phyloP scores from a whole-genome alignment of 2,329 filamentous ascomycete species.

The Clarireedia homoeocarpa region DNA sequence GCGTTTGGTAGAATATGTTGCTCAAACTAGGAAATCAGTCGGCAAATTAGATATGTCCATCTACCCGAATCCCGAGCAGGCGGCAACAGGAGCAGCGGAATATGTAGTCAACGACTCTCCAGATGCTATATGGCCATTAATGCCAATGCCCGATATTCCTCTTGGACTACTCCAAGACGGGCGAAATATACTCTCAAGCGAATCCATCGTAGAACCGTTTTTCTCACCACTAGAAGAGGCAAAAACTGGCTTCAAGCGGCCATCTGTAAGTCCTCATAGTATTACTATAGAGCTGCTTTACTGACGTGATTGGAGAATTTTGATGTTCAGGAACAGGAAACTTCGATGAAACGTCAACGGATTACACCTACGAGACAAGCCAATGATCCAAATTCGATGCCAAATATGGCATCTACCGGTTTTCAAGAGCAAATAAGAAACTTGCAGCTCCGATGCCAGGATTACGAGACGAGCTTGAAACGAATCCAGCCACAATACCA shows the following conservation, averaged over 20 bases:
- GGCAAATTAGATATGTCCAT: conserved; percentile 12
- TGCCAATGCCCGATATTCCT: conserved; percentile 20
- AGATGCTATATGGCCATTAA: conserved; percentile 18
- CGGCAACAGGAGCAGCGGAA: conserved; percentile 20
- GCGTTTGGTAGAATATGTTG: conserved; percentile 20
- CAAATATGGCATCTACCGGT: conserved; percentile 29
- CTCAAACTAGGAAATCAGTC: conserved; percentile 17
- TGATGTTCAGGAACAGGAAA: background rate
- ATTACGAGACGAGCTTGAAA: conserved; percentile 37
- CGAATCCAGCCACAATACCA: conserved; percentile 41
- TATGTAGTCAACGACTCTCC: conserved; percentile 14
- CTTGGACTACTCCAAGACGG: background rate
- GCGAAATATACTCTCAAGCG: background rate
- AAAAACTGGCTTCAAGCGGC: conserved; percentile 9
- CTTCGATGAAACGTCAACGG: conserved; percentile 1
- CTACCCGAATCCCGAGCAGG: conserved; percentile 17
- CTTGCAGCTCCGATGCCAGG: conserved; percentile 39
- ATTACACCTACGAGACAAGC: conserved; percentile 2
- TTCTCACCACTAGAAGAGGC: background rate
- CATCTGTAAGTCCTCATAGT: conserved; percentile 3
- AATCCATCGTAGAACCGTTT: background rate
- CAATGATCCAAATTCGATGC: background rate
- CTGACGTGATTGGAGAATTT: conserved; percentile 3
- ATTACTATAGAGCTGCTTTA: background rate
- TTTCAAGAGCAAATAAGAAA: conserved; percentile 36